phyloP scores from a whole-genome alignment of 2,329 filamentous ascomycete species.

The Penicillium sp. region DNA sequence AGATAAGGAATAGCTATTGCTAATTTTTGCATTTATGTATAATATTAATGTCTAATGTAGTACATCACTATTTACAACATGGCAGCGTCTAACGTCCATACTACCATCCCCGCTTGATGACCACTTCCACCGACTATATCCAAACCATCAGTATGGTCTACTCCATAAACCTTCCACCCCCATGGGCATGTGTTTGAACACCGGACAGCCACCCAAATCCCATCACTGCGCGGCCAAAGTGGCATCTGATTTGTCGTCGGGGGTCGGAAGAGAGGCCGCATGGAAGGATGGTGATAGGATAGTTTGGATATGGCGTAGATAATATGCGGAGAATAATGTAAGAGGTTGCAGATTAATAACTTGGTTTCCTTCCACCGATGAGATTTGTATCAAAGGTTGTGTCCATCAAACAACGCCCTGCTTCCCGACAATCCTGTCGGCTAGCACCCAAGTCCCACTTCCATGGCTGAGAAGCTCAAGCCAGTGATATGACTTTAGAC shows the following conservation, averaged over 20 bases:
- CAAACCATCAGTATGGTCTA: not conserved
- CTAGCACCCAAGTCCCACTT: too few species aligned
- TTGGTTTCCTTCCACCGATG: too few species aligned
- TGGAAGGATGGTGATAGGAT: conserved; percentile 4
- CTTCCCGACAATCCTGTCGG: not conserved
- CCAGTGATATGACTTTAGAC: not conserved
- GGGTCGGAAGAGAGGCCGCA: not conserved
- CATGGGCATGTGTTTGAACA: not conserved
- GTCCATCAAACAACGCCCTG: not conserved
- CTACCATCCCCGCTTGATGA: too few species aligned
- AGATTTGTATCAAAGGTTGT: too few species aligned
- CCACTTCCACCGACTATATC: not conserved
- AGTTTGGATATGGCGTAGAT: not conserved
- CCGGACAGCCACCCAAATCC: not conserved
- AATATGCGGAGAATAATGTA: too few species aligned
- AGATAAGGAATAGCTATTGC: too few species aligned
- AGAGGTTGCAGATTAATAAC: too few species aligned
- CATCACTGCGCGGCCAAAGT: not conserved
- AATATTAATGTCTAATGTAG: too few species aligned
- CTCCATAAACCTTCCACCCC: too few species aligned
- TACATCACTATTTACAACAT: too few species aligned
- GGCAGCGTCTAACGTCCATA: too few species aligned
- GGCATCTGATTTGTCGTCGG: not conserved
- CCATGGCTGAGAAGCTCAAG: not conserved
- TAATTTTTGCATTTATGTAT: too few species aligned